A percentile compares a stretch with the other conserved stretches of the same genome.
phyloP scores from a whole-genome alignment of 2,329 filamentous ascomycete genomes.

The Hirsutella minnesotensis region DNA sequence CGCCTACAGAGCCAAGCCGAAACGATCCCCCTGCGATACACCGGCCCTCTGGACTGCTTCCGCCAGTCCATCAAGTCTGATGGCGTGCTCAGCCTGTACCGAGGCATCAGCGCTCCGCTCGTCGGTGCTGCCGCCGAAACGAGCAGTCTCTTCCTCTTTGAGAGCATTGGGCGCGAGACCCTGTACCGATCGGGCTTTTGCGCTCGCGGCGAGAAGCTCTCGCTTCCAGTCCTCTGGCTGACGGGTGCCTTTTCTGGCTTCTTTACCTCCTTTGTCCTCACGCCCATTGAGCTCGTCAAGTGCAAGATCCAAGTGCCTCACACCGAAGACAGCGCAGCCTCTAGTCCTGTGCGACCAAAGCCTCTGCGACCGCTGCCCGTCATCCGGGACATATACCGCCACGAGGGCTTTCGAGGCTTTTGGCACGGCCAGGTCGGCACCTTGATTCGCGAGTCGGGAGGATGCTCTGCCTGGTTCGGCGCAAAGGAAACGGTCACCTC shows the following conservation, averaged over 20 bases:
- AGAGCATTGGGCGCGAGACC: constrained; percentile 59
- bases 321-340: constrained; percentile 26
- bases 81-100: constrained; percentile 74
- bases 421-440: constrained; percentile 95
- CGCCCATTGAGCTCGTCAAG: constrained; percentile 93
- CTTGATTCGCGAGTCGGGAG: constrained; percentile 84
- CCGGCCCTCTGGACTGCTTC: constrained; percentile 86
- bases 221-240: constrained; percentile 61
- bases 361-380: constrained; percentile 56
- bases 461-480: constrained; percentile 91
- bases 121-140: constrained; percentile 87
- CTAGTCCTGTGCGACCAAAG: too few relatives aligned
- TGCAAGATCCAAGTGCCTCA: constrained; percentile 88
- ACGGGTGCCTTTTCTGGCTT: constrained; percentile 81
- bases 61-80: constrained; percentile 69
- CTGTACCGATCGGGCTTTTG: constrained; percentile 42
- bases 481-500: constrained; percentile 71
- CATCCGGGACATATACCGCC: constrained; percentile 67
- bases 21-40: constrained; percentile 68
- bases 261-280: constrained; percentile 82
- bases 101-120: constrained; percentile 84
- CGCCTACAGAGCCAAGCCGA: constrained; percentile 92
- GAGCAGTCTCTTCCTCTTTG: constrained; percentile 86
- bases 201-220: constrained; percentile 46
- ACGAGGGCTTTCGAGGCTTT: constrained; percentile 75